phyloP scores from a whole-genome alignment of 257 asterid species.

The Solanum appendiculatum region DNA sequence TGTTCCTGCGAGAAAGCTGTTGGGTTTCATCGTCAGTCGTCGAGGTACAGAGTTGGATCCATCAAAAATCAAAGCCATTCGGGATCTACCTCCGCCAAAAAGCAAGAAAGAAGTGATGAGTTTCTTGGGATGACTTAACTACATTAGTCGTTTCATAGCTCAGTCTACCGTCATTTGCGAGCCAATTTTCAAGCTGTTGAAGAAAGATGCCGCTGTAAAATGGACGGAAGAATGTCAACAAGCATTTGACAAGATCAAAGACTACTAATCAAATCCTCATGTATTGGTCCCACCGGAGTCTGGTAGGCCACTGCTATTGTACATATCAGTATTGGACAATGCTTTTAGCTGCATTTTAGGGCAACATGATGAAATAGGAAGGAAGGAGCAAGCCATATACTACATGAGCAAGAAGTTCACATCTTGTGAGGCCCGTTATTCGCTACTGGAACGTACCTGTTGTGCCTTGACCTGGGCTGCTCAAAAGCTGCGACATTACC shows the following conservation, averaged over 20 bases:
- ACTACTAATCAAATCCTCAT: neutral
- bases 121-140: neutral
- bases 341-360: too few species aligned
- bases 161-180: neutral
- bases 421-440: neutral
- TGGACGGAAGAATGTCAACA: neutral
- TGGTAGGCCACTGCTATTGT: neutral
- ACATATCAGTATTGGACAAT: neutral
- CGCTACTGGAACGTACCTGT: neutral
- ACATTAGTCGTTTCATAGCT: neutral
- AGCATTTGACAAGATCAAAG: neutral
- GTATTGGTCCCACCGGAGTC: neutral
- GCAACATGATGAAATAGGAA: neutral
- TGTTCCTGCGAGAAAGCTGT: neutral
- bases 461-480: neutral
- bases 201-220: neutral
- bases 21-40: neutral
- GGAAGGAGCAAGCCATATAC: neutral
- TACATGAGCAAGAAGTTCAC: neutral
- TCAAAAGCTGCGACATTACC: neutral
- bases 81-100: rapidly evolving
- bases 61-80: neutral
- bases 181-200: neutral
- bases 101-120: neutral
- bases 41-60: neutral